Evolutionary conservation across 1,139 yeast species (phyloP).

Genomic region (Lodderomyces elongisporus): DNA sequence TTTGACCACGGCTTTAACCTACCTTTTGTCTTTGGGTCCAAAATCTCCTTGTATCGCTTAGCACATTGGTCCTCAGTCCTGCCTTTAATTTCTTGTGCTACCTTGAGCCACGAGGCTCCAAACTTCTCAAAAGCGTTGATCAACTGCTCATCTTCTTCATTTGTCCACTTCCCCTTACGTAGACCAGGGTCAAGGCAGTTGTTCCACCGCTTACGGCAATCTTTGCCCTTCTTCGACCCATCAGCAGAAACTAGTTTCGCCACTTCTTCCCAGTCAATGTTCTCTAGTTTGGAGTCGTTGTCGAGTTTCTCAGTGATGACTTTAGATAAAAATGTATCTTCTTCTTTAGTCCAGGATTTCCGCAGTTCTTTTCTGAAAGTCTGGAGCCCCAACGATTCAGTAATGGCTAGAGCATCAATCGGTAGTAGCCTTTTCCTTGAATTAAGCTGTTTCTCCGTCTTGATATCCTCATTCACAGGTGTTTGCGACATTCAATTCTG

Average conservation of each 20-base stretch:
- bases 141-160: slow-evolving; percentile 69
- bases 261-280: slow-evolving; percentile 65
- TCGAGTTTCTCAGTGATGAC: slow-evolving; percentile 4
- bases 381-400: slow-evolving; percentile 72
- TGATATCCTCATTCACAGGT: too few species aligned
- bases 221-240: slow-evolving; percentile 55
- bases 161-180: slow-evolving; percentile 84
- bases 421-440: slow-evolving; percentile 22
- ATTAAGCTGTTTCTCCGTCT: background rate
- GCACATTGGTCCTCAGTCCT: slow-evolving; percentile 96
- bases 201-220: slow-evolving; percentile 70
- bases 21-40: slow-evolving; percentile 77
- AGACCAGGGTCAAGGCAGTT: slow-evolving; percentile 79
- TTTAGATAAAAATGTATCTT: slow-evolving; percentile 45
- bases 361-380: slow-evolving; percentile 61
- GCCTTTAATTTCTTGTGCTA: slow-evolving; percentile 70
- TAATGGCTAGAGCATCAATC: slow-evolving; percentile 63
- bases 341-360: slow-evolving; percentile 65
- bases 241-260: slow-evolving; percentile 35
- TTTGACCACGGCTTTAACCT: slow-evolving; percentile 75
- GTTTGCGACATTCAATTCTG: too few species aligned
- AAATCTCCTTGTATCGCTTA: slow-evolving; percentile 81
- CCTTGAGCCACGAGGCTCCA: slow-evolving; percentile 87
- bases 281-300: slow-evolving; percentile 25
- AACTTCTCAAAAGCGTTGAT: slow-evolving; percentile 57